phyloP scores from a whole-genome alignment of 1,284 basidiomycete genomes.

The Peniophora sp. region DNA sequence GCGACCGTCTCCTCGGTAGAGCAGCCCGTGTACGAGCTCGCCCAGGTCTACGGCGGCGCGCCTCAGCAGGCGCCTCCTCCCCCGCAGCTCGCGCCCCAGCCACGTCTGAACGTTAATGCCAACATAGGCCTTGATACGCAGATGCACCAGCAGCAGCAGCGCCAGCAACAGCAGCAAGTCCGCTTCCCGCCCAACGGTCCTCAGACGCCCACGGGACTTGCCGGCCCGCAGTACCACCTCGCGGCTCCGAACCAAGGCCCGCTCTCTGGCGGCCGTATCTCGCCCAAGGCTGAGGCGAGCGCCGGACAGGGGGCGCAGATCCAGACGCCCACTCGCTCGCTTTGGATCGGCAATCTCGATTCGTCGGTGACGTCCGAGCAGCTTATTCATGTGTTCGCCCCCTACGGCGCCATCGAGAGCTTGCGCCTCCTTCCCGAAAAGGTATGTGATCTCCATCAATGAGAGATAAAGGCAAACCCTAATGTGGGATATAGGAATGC shows the following conservation, averaged over 20 bases:
- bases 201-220: conserved; percentile 27
- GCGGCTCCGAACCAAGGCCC: conserved; percentile 29
- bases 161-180: conserved; percentile 42
- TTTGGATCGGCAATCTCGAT: conserved; percentile 98
- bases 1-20: conserved; percentile 44
- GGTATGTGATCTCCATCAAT: conserved; percentile 36
- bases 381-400: conserved; percentile 89
- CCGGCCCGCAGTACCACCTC: conserved; percentile 55
- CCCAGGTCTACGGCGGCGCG: conserved; percentile 10
- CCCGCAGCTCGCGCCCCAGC: background rate
- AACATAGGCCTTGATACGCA: conserved; percentile 19
- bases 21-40: conserved; percentile 40
- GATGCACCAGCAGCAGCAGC: conserved; percentile 49
- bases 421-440: conserved; percentile 92
- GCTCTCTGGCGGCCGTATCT: conserved; percentile 57
- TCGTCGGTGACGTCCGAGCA: conserved; percentile 90
- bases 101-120: background rate
- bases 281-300: conserved; percentile 66
- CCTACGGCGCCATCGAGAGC: conserved; percentile 95
- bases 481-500: conserved; percentile 62
- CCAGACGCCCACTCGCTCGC: conserved; percentile 87
- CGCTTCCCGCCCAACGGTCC: conserved; percentile 61
- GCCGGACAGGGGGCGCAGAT: conserved; percentile 41
- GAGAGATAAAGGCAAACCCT: conserved; percentile 7
- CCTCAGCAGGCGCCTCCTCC: conserved; percentile 5